Base-by-base conservation (phyloP, 1,284 basidiomycete genomes). In the Flammula alnicola region DNA sequence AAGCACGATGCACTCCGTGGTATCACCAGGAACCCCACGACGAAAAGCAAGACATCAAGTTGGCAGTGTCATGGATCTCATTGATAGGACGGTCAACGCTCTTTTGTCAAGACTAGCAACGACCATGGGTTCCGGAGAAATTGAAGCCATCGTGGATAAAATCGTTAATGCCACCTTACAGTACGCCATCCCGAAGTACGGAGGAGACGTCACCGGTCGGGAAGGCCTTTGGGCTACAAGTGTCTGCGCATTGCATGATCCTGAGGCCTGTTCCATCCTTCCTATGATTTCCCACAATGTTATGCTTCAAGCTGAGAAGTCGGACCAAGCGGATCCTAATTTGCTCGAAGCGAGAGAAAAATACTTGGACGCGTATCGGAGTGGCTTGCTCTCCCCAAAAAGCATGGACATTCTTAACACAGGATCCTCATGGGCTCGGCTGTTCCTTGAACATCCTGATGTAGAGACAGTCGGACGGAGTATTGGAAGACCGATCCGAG, bases 381-480 rank as follows among this genome's bases (percentile, higher is more conserved):
- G 61, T 0, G 89, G 88, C 2, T 62, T 66, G 1, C 65, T 93
- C 20, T 73, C 79, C 14, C 78, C 84, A 1, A 76, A 78, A 49
- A 64, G 83, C 12, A 64, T 86, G 63, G 83, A 91, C 55, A 63
- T 78, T 6, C 63, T 90, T 42, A 79, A 69, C 47, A 83, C 83
- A 0, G 79, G 78, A 16, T 84, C 84, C 1, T 80, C 74, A 51
- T 91, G 88, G 86, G 81, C 85, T 4, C 72, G 75, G 26, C 62
- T 83, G n/a, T 90, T 88, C 62, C 75, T 93, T 17, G 89, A 93
- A 51, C 79, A 83, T 57, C 90, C 90, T 0, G 90, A 93, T 63
- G 51, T 78, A 30, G 85, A 89, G 64, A 80, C 77, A 1, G 81
- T 84, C 5, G 70, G 78, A 8, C 68, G 79, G 37, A 82, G 76